Conservation (phyloP, 257 asterid species). For the Przewalskia tangutica region DNA sequence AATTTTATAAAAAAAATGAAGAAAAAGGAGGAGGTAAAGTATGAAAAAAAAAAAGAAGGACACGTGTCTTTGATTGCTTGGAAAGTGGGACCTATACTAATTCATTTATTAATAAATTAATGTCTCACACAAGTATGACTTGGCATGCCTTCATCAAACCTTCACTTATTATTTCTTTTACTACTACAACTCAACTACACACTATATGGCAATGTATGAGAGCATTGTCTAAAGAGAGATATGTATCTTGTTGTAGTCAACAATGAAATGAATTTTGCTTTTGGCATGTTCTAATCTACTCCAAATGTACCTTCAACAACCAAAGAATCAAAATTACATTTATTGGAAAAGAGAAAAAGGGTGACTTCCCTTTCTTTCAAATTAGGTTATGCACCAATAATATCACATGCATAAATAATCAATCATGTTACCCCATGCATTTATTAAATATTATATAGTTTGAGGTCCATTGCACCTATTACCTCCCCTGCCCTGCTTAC, state of each 20-base stretch:
- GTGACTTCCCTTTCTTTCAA: neutral
- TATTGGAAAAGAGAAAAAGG: neutral
- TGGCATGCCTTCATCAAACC: neutral
- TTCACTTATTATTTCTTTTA: slow-evolving; percentile 7
- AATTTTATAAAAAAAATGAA: too few species aligned
- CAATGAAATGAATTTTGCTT: neutral
- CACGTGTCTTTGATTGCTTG: too few species aligned
- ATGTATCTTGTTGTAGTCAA: slow-evolving; percentile 2
- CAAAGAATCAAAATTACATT: neutral
- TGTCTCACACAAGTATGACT: too few species aligned
- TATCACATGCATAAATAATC: neutral
- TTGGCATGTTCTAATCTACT: neutral
- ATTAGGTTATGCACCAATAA: neutral
- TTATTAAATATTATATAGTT: neutral
- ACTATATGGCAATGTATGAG: neutral
- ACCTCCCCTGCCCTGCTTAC: neutral
- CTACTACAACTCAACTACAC: slow-evolving; percentile 5
- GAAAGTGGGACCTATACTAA: too few species aligned
- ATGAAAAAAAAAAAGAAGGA: too few species aligned
- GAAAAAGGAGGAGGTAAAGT: too few species aligned
- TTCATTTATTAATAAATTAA: too few species aligned
- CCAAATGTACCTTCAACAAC: neutral
- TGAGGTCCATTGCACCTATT: neutral
- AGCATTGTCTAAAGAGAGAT: neutral
- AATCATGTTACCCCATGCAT: neutral